These are phyloP conservation scores for Fomitopsis schrenkii DNA, from an alignment of 1,284 basidiomycete species.

Conservation along the genomic window DNA sequence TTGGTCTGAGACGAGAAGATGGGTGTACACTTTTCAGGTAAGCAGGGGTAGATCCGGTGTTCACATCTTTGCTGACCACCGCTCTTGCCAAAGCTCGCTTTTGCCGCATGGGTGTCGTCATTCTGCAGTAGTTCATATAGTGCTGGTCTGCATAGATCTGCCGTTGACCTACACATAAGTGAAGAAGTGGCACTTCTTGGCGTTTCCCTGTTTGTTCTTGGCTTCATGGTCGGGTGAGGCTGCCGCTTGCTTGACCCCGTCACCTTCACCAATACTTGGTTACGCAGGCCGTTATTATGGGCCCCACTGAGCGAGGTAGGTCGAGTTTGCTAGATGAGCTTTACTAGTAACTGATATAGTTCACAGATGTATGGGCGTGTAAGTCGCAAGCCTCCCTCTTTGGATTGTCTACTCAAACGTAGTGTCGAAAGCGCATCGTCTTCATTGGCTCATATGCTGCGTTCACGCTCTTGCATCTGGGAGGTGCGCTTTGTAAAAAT, in stretches of 20 bases:
- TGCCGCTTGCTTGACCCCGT: neutral
- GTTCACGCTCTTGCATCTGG: slow-evolving; percentile 62
- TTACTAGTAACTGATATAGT: neutral
- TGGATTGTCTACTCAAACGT: neutral
- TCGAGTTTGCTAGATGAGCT: neutral
- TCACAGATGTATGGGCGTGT: slow-evolving; percentile 48
- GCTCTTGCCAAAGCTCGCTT: slow-evolving; percentile 21
- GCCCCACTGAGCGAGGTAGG: slow-evolving; percentile 58
- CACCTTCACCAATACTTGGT: neutral
- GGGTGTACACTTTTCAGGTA: slow-evolving; percentile 54
- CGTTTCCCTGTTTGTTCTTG: slow-evolving; percentile 57
- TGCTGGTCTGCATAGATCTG: slow-evolving; percentile 47
- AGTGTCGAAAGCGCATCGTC: slow-evolving; percentile 37
- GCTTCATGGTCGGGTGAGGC: slow-evolving; percentile 34
- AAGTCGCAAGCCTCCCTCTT: slow-evolving; percentile 12
- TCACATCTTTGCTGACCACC: slow-evolving; percentile 30
- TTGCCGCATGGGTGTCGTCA: slow-evolving; percentile 53
- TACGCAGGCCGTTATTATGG: slow-evolving; percentile 50
- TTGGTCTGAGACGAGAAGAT: slow-evolving; percentile 47
- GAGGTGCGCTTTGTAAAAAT: slow-evolving; percentile 57
- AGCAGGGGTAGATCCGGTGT: neutral
- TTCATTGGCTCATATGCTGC: slow-evolving; percentile 53
- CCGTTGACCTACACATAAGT: slow-evolving; percentile 44
- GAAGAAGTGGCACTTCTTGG: slow-evolving; percentile 55
- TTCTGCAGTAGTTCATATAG: slow-evolving; percentile 60